These are phyloP conservation scores for Lachancea quebecensis DNA, from an alignment of 805 yeast species.

Conservation along the genomic window DNA sequence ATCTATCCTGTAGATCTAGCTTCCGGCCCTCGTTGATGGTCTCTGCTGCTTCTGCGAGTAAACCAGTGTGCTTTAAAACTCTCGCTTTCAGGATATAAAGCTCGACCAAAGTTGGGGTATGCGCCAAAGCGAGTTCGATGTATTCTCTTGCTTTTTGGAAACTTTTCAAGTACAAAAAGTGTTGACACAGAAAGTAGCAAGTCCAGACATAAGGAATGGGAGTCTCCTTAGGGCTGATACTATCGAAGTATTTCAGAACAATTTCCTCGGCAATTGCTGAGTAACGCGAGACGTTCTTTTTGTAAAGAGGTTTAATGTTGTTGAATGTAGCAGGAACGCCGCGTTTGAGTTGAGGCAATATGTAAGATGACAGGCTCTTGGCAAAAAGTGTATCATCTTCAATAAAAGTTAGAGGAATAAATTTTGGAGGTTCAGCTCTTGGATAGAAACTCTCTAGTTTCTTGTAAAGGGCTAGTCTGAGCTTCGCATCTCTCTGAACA, in stretches of 20 bases:
- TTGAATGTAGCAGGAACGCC: constrained; percentile 91
- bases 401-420: constrained; percentile 70
- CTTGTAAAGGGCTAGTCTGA: constrained; percentile 54
- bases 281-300: constrained; percentile 35
- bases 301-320: constrained; percentile 74
- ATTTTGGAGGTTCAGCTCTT: constrained; percentile 70
- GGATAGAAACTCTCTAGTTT: constrained; percentile 70
- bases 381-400: constrained; percentile 42
- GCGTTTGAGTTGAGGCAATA: constrained; percentile 54
- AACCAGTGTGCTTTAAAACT: constrained; percentile 65
- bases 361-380: constrained; percentile 44
- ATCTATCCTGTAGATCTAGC: constrained; percentile 83
- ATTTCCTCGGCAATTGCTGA: constrained; percentile 42
- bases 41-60: constrained; percentile 53
- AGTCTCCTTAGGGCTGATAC: constrained; percentile 24
- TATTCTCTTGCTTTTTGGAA: constrained; percentile 46
- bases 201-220: constrained; percentile 55
- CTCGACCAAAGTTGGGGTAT: constrained; percentile 82
- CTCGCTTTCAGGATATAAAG: constrained; percentile 74
- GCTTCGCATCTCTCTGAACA: constrained; percentile 37
- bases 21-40: constrained; percentile 63
- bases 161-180: constrained; percentile 51
- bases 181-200: constrained; percentile 68
- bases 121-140: constrained; percentile 57
- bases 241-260: constrained; percentile 42